Evolutionary conservation across 2,329 filamentous ascomycete genomes (phyloP), one percentile per base, ranked within the genome.

Genomic region (Fusarium continuum): DNA sequence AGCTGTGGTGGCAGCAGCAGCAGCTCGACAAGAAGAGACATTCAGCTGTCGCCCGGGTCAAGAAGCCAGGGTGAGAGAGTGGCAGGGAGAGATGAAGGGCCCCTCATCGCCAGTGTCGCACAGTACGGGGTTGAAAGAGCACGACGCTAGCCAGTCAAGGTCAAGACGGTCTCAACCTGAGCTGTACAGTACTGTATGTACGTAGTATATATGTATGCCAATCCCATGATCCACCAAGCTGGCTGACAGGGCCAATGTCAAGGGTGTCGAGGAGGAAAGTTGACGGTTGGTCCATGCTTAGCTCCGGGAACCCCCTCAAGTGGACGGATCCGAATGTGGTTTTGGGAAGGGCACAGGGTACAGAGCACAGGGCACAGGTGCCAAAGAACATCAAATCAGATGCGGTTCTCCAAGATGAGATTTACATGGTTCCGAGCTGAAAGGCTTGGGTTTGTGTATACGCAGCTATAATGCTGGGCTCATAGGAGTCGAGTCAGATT

Each of bases 191-290:
- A 41, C 38, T 43, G 43, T 19, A 28, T 22, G n/a, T n/a, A n/a
- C n/a, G n/a, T n/a, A n/a, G n/a, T n/a, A n/a, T n/a, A n/a, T n/a
- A 49, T 55, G 58, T 55, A 60, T 64, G 35, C 55, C 63, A 61
- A 65, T 66, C 60, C 60, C 58, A 69, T 67, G 63, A 64, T 67
- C 69, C 69, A 71, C 69, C 50, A 44, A 55, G 54, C 56, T 57
- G 46, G 57, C 65, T 69, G 69, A 56, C 69, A 68, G 69, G 69
- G 67, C 55, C 51, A 52, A 38, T 56, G 41, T 58, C 55, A 56
- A 64, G 67, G 66, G 63, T 69, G 61, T 49, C 36, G 50, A 65
- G 46, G 47, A 53, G 46, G 40, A 51, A 26, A 53, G 53, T 41
- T 29, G 34, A 44, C 50, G 59, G 64, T 64, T 64, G 64, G 63